Evolutionary conservation across 352 stramenopile species (phyloP), one percentile per base, ranked within the genome.

Genomic region (Blastocystis sp.): DNA sequence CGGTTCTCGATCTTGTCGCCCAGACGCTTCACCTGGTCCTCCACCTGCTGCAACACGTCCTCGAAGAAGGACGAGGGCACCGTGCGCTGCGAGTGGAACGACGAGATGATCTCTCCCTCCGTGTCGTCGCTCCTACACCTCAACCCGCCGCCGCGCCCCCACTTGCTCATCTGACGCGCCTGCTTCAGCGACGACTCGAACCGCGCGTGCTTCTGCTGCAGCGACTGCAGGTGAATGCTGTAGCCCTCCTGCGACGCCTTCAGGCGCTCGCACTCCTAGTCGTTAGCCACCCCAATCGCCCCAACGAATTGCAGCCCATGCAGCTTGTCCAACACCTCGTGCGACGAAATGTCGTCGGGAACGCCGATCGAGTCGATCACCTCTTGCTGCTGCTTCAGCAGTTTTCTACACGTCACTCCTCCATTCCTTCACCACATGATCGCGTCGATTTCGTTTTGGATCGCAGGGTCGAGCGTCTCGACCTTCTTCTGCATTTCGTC

Each of bases 1-100:
- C 74, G 33, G 41, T 85, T 66, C 29, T 85, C 74, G 41, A 85
- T 85, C 50, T 85, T 85, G 13, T 50, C 61, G 21, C 29, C 45
- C 2, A 85, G 16, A 21, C 45, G 41, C 0, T 39, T 31, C 24
- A 85, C 50, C 26, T n/a, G 26, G 9, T 67, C 50, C 31, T 85
- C 60, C 33, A 85, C 4, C 51, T 85, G 50, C 35, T 41, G 39
- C 29, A 85, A 69, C 21, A 85, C n/a, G 24, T 85, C 74, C 37
- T 85, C 50, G 29, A 85, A 85, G 50, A 85, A 85, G 19, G 51
- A 31, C 19, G 41, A 66, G n/a, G 41, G 41, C 3, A 66, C 19
- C 16, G 26, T 33, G 31, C 24, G 74, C 41, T 66, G 41, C n/a
- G 21, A 19, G 41, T 24, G 29, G 19, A 37, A 26, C 1, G 29